Evolutionary conservation across 2,329 filamentous ascomycete species (phyloP), one percentile per base, ranked within the genome.

Genomic region (Aspergillus brunneoviolaceus): DNA sequence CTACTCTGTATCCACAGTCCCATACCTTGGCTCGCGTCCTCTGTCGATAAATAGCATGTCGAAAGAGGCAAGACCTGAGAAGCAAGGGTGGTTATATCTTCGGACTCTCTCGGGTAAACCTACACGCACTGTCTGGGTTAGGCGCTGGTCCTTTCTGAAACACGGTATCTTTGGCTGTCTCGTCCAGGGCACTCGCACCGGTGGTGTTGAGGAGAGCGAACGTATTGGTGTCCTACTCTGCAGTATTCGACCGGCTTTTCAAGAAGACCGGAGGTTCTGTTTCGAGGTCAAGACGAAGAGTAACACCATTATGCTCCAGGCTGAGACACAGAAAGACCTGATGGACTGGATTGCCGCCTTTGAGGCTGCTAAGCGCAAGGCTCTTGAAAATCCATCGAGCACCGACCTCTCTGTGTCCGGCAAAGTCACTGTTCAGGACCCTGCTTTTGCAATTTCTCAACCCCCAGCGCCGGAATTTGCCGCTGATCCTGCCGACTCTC

Each of bases 231-330:
- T 99, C 3, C 79, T 99, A 55, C 86, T 99, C 45, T 99, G 95
- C 79, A 96, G 91, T 70, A 90, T 95, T 52, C 91, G 94, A 69
- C 92, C 93, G 19, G 92, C 93, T 0, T 89, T 96, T 55, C 88
- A 91, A 66, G 95, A 99, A 76, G 95, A 99, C 70, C 87, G 95
- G 45, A 86, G 95, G 16, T 99, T 98, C 76, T 98, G 95, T 74
- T 97, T 99, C 70, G 95, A 99, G 76, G 90, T 99, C 70, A 99
- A 98, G 81, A 99, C 95, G 2, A 99, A 97, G 76, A 96, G 91
- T 70, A 90, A 90, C 63, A 95, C 89, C 53, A 87, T 96, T 64
- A 80, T 97, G 60, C 82, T 99, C 3, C 95, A 99, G 77, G 91
- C 94, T 4, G 95, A 99, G 74, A 96, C 92, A 0, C 95, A 99